Percentiles rank a stretch among this genome's conserved stretches.
These are phyloP conservation scores for Diaporthe destruens DNA, from an alignment of 2,329 filamentous ascomycete genomes.

Conservation along the genomic window DNA sequence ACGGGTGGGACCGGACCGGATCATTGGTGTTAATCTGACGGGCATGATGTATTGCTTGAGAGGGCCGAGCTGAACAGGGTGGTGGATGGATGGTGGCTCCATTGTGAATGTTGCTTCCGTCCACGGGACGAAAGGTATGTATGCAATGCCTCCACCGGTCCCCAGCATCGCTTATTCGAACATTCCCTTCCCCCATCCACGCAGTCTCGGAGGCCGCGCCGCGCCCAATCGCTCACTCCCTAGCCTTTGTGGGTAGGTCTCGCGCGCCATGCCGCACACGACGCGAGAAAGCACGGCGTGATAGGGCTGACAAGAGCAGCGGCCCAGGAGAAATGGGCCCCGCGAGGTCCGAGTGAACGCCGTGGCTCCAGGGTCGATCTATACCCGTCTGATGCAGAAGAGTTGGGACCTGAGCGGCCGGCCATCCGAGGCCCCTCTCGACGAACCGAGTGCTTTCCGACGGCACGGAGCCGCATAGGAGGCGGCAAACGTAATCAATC, in stretches of 20 bases:
- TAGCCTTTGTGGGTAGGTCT: conserved; percentile 50
- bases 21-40: conserved; percentile 63
- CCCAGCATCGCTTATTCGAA: neutral
- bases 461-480: conserved; percentile 62
- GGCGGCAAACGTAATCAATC: conserved; percentile 59
- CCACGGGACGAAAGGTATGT: conserved; percentile 57
- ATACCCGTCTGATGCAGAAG: conserved; percentile 63
- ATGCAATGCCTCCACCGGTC: conserved; percentile 28
- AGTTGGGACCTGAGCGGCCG: conserved; percentile 53
- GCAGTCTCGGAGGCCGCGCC: no score
- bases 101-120: conserved; percentile 71
- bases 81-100: conserved; percentile 62
- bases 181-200: neutral
- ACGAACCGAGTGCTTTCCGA: conserved; percentile 57
- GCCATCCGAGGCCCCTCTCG: conserved; percentile 55
- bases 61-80: conserved; percentile 60
- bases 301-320: conserved; percentile 54
- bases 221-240: neutral
- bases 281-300: conserved; percentile 54
- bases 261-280: conserved; percentile 54
- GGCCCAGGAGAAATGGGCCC: conserved; percentile 55
- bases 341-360: conserved; percentile 61
- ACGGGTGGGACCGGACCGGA: conserved; percentile 62
- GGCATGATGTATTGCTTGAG: conserved; percentile 66
- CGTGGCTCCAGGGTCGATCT: conserved; percentile 62